These are phyloP conservation scores for Pseudopithomyces maydicus DNA, from an alignment of 2,329 filamentous ascomycete genomes.

Conservation along the genomic window DNA sequence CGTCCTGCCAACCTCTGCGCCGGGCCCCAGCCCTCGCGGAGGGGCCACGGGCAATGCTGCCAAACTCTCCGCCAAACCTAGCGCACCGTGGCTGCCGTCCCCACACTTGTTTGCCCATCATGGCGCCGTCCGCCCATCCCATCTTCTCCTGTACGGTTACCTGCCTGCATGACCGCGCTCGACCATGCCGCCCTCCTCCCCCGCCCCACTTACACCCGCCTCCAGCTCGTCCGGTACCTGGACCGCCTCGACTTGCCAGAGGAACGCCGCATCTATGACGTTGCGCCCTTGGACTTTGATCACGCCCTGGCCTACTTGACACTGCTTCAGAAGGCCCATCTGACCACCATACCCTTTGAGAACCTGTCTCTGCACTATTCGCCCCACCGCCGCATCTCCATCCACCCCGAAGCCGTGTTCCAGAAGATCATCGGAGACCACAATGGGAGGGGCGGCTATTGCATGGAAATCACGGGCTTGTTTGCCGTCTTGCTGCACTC, in stretches of 20 bases:
- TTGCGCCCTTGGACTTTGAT: constrained; percentile 23
- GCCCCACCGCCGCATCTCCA: constrained; percentile 47
- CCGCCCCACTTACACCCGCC: constrained; percentile 25
- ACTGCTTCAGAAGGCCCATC: constrained; percentile 46
- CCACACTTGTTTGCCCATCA: background rate
- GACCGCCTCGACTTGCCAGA: constrained; percentile 38
- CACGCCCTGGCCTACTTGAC: constrained; percentile 35
- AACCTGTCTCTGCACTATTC: constrained; percentile 60
- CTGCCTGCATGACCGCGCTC: background rate
- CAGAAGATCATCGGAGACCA: constrained; percentile 59
- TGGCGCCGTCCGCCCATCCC: constrained; percentile 10
- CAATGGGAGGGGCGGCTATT: constrained; percentile 61
- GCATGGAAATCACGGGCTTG: constrained; percentile 64
- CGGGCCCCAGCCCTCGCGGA: too few species aligned
- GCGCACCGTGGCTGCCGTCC: background rate
- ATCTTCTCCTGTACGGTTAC: background rate
- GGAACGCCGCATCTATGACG: constrained; percentile 28
- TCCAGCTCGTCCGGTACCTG: constrained; percentile 42
- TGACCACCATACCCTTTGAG: constrained; percentile 60
- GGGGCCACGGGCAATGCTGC: background rate
- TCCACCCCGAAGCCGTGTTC: constrained; percentile 57
- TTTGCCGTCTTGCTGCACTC: constrained; percentile 58
- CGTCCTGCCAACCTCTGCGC: too few species aligned
- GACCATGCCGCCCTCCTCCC: constrained; percentile 24
- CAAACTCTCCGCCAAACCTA: background rate